phyloP scores from a whole-genome alignment of 306 rosid species.

The Lupinus albus region DNA sequence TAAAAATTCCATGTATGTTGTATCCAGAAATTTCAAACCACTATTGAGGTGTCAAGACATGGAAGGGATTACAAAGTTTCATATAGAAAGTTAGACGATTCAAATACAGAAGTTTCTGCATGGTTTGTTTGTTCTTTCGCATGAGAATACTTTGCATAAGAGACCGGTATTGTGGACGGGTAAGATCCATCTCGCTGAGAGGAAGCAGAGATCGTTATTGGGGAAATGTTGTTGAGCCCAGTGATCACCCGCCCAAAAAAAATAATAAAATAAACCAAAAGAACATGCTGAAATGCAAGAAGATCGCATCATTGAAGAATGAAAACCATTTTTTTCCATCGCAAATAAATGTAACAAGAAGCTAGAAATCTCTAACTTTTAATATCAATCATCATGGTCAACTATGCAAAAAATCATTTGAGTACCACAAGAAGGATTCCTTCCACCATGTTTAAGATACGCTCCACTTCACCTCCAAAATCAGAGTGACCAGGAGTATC shows the following conservation, averaged over 20 bases:
- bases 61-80: conserved; percentile 16
- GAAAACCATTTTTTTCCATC: conserved; percentile 16
- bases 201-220: background rate
- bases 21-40: conserved; percentile 21
- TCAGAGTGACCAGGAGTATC: conserved; percentile 99
- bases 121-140: background rate
- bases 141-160: conserved; percentile 1
- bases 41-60: background rate
- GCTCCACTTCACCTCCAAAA: conserved; percentile 98
- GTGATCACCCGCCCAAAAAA: background rate
- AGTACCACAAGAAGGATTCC: conserved; percentile 96
- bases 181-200: background rate
- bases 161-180: background rate
- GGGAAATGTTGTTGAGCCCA: background rate
- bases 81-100: conserved; percentile 12
- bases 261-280: background rate
- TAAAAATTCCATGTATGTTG: background rate
- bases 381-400: conserved; percentile 23
- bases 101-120: conserved; percentile 14
- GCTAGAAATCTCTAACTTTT: background rate
- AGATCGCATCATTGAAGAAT: conserved; percentile 20
- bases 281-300: background rate
- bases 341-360: conserved; percentile 35
- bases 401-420: conserved; percentile 30
- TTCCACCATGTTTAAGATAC: conserved; percentile 98